Conservation (phyloP, 345 rosid species). For the Linum trigynum region DNA sequence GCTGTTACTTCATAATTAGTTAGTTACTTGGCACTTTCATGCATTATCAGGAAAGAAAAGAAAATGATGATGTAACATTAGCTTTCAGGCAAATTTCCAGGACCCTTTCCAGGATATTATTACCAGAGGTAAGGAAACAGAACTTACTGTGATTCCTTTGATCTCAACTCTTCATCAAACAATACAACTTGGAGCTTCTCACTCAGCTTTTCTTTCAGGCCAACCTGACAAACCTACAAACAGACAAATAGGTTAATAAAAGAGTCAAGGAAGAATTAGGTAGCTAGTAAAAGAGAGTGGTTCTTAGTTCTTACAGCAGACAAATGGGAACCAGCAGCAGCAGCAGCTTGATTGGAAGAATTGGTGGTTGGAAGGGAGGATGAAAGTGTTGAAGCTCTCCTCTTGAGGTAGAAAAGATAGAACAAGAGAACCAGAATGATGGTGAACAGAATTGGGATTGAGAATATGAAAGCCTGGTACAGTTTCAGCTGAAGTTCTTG, state of each 20-base stretch:
- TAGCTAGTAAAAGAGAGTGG: no score
- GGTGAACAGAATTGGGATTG: slow-evolving; percentile 87
- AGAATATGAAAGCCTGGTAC: slow-evolving; percentile 92
- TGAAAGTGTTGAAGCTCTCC: slow-evolving; percentile 56
- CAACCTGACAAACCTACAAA: slow-evolving; percentile 43
- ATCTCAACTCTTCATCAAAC: slow-evolving; percentile 67
- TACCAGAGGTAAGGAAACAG: background rate
- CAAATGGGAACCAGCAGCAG: slow-evolving; percentile 16
- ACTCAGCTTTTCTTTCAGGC: slow-evolving; percentile 46
- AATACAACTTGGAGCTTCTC: slow-evolving; percentile 56
- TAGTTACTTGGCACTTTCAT: no score
- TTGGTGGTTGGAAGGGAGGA: slow-evolving; percentile 38
- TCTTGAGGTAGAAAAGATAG: slow-evolving; percentile 90
- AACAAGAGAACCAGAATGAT: slow-evolving; percentile 78
- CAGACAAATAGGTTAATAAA: background rate
- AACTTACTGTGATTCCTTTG: slow-evolving; percentile 79
- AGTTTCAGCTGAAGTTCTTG: slow-evolving; percentile 84
- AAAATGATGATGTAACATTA: background rate
- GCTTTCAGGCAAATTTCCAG: no score
- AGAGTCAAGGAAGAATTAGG: background rate
- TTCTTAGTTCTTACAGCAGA: slow-evolving; percentile 35
- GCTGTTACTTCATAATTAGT: no score
- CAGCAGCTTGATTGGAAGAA: slow-evolving; percentile 27
- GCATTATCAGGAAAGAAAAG: background rate
- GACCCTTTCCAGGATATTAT: no score